phyloP scores from a whole-genome alignment of 108 stramenopile species.

The Parietichytrium sp. region DNA sequence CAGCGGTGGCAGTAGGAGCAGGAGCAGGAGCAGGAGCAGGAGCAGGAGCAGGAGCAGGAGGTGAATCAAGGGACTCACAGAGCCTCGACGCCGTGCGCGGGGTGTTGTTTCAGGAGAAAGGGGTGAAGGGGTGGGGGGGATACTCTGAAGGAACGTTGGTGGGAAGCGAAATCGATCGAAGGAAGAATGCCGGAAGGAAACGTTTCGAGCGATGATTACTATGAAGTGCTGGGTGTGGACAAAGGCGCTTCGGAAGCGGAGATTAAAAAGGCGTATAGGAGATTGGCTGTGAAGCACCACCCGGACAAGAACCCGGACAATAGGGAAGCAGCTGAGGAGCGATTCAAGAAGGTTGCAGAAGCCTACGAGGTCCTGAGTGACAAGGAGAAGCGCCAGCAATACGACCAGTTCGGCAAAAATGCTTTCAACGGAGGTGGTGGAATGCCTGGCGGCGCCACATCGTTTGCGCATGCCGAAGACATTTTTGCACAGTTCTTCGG shows the following conservation, averaged over 20 bases:
- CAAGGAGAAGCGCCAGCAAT: conserved; percentile 76
- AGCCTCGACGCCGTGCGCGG: too few relatives aligned
- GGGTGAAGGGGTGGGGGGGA: too few relatives aligned
- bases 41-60: too few relatives aligned
- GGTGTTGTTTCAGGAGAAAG: too few relatives aligned
- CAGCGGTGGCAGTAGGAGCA: too few relatives aligned
- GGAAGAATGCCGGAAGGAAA: too few relatives aligned
- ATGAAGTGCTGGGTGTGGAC: conserved; percentile 50
- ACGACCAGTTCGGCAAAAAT: conserved; percentile 76
- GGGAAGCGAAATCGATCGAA: too few relatives aligned
- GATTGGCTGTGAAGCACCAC: conserved; percentile 56
- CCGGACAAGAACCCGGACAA: conserved; percentile 54
- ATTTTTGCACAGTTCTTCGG: conserved; percentile 9
- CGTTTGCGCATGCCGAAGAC: conserved; percentile 4
- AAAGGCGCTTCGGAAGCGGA: conserved; percentile 39
- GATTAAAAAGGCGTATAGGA: conserved; percentile 58
- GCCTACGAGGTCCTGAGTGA: conserved; percentile 66
- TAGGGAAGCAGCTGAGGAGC: conserved; percentile 43
- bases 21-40: too few relatives aligned
- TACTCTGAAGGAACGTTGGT: too few relatives aligned
- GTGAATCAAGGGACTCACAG: too few relatives aligned
- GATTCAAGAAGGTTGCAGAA: conserved; percentile 27
- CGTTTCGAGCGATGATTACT: conserved; percentile 57
- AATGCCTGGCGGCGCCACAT: conserved; percentile 32
- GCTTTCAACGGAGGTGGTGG: neutral